Evolutionary conservation across 768 basidiomycete species (phyloP).

Genomic region (Tylopilus sp.): DNA sequence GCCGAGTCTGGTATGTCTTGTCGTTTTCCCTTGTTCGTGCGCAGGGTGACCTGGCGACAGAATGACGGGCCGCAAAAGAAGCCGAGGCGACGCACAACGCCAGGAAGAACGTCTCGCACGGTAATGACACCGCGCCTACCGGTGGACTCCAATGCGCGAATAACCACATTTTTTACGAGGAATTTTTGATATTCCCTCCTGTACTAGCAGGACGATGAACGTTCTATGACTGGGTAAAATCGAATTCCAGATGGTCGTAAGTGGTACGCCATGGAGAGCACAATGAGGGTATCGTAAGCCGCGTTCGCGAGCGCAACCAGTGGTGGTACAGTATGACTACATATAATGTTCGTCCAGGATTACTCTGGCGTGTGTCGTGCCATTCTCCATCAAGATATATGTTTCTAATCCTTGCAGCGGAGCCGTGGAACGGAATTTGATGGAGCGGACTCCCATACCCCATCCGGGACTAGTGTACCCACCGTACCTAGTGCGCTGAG

Average conservation of each 20-base stretch:
- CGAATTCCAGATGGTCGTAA: slow-evolving; percentile 8
- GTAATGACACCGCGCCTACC: too few relatives aligned
- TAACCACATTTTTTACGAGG: too few relatives aligned
- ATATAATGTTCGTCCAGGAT: slow-evolving; percentile 43
- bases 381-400: slow-evolving; percentile 63
- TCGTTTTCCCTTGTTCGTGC: neutral
- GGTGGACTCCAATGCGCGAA: too few relatives aligned
- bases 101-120: slow-evolving; percentile 53
- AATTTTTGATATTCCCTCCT: too few relatives aligned
- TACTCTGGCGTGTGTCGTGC: slow-evolving; percentile 54
- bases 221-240: neutral
- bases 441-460: slow-evolving; percentile 65
- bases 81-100: slow-evolving; percentile 49
- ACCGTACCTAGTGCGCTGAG: slow-evolving; percentile 51
- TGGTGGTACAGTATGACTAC: slow-evolving; percentile 1
- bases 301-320: neutral
- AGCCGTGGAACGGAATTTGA: slow-evolving; percentile 51
- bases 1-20: slow-evolving; percentile 49
- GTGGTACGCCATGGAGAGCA: slow-evolving; percentile 4
- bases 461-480: slow-evolving; percentile 50
- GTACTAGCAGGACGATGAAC: neutral
- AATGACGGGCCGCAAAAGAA: slow-evolving; percentile 56
- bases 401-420: slow-evolving; percentile 49
- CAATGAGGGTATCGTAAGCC: slow-evolving; percentile 6
- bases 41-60: slow-evolving; percentile 27